Conservation (phyloP, 1,284 basidiomycete genomes). For the Earliella scabrosa region DNA sequence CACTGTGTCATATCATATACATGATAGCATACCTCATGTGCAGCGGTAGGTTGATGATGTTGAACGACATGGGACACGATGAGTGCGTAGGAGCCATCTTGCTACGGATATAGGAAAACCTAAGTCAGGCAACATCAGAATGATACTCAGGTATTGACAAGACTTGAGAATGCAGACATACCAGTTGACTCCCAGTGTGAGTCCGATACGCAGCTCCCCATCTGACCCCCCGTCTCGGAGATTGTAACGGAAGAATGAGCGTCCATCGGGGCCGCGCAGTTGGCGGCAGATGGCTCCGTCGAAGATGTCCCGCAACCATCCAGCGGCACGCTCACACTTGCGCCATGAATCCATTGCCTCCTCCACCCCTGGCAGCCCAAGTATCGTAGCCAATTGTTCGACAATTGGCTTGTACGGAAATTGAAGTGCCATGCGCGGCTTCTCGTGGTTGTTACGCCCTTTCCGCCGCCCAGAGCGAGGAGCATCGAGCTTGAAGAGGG, state of each 20-base stretch:
- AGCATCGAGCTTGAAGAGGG: conserved; percentile 9
- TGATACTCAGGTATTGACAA: too few species aligned
- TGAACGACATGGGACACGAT: conserved; percentile 37
- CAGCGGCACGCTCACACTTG: conserved; percentile 5
- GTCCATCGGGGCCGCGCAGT: conserved; percentile 23
- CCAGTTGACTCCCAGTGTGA: conserved; percentile 33
- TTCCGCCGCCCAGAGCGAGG: background rate
- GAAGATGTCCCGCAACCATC: conserved; percentile 28
- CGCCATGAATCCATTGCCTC: conserved; percentile 26
- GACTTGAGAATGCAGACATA: conserved; percentile 13
- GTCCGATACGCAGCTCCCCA: conserved; percentile 30
- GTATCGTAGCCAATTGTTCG: conserved; percentile 18
- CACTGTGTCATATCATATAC: background rate
- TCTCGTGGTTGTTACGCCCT: background rate
- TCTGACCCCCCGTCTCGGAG: background rate
- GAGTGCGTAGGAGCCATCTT: conserved; percentile 38
- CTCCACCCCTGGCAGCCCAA: conserved; percentile 25
- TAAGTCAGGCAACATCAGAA: too few species aligned
- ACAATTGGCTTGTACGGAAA: conserved; percentile 10
- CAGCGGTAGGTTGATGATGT: conserved; percentile 34
- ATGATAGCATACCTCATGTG: conserved; percentile 27
- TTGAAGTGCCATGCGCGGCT: background rate
- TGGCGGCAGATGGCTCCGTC: conserved; percentile 27
- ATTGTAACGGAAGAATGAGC: conserved; percentile 26
- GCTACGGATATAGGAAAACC: conserved; percentile 40